Base-by-base conservation (phyloP, 352 stramenopile genomes). In the Phytophthora sojae region DNA sequence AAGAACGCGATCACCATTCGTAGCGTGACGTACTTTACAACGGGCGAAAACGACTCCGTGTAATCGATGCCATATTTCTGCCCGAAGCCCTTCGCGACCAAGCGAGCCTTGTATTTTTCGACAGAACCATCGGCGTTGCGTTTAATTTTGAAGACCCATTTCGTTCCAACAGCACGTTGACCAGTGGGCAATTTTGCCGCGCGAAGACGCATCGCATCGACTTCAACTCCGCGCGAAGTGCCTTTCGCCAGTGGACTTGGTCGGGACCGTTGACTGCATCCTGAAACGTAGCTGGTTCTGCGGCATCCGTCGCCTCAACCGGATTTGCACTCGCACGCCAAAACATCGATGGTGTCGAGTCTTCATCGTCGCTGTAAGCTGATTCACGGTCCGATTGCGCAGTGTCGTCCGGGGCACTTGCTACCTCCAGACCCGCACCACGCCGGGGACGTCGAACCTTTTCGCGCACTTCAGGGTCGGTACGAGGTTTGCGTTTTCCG, bases 161-260 rank as follows among this genome's bases (percentile, higher is more conserved):
- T n/a, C n/a, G n/a, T n/a, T n/a, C n/a, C n/a, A n/a, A n/a, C n/a
- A n/a, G n/a, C n/a, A n/a, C n/a, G n/a, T n/a, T 29, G 25, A 29
- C 25, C 25, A 4, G 25, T 29, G 4, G 25, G 25, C 25, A 29
- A 29, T 29, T 29, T 29, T 29, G 25, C 25, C 25, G 25, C 25
- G 21, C 64, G 70, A 21, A 68, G 50, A 53, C n/a, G n/a, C n/a
- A n/a, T n/a, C 32, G 21, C 55, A 73, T 70, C 35, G 50, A 73
- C 11, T 64, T 64, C 6, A 69, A 39, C n/a, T 69, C 56, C 2
- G 49, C 50, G 21, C 59, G n/a, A n/a, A n/a, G n/a, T n/a, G n/a
- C n/a, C n/a, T n/a, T n/a, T n/a, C n/a, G n/a, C n/a, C n/a, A n/a
- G 44, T 73, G 55, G 6, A 73, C 53, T 69, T 73, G 58, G 21